Evolutionary conservation across 257 asterid species (phyloP), one percentile per base, ranked within the genome.

Genomic region (Verbena officinalis): DNA sequence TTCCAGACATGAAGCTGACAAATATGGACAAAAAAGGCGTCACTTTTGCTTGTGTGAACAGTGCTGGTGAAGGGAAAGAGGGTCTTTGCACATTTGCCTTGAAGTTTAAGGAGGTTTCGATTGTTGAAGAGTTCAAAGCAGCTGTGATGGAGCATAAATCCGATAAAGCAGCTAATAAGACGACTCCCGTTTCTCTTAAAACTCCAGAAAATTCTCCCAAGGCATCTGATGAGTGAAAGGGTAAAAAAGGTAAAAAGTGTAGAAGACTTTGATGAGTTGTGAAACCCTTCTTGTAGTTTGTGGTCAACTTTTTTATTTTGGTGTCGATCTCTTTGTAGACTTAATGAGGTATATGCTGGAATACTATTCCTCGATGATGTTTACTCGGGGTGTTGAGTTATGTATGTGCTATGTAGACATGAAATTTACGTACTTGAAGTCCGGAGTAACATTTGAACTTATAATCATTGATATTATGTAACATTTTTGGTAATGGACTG

Each of bases 21-120:
- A 77, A 74, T 62, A 93, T 93, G 99, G 97, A 93, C 38, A 93
- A 93, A 81, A 93, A 79, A 43, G 99, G 97, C 9, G 53, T 93
- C 74, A 90, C 97, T 0, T 93, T 90, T 67, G 96, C 96, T 40
- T 90, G 99, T 24, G 74, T 90, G 65, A 93, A 93, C 53, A 90
- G 90, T 56, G 82, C 83, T 9, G 69, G 72, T 62, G 97, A 90
- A 43, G 91, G 88, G 62, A 86, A 81, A 69, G 83, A 71, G 7
- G 78, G 92, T 5, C 89, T 93, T 40, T 84, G 95, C 27, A 93
- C 99, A 24, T 70, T 81, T 71, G 97, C 99, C 36, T 78, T 93
- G 84, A 90, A 86, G 79, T 88, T 93, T 72, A 93, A 75, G 76
- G 97, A 88, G 71, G 76, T 86, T 62, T 73, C 92, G 24, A 62